These are phyloP conservation scores for Papiliotrema flavescens DNA, from an alignment of 1,284 basidiomycete species.

Conservation along the genomic window DNA sequence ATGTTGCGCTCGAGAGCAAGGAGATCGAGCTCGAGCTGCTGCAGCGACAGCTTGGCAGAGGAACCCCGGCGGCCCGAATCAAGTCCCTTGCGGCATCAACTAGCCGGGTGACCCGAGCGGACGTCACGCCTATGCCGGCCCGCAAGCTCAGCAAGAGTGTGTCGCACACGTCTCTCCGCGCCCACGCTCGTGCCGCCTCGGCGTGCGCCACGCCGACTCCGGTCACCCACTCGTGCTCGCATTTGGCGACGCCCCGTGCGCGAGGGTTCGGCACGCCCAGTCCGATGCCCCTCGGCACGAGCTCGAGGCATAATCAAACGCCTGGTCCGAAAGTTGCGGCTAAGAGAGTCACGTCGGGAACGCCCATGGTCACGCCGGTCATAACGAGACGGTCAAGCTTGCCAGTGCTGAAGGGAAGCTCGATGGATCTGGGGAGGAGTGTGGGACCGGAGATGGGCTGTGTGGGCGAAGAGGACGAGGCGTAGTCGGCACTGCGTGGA, in stretches of 20 bases:
- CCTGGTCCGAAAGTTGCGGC: background rate
- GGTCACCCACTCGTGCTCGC: background rate
- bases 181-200: constrained; percentile 1
- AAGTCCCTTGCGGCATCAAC: constrained; percentile 7
- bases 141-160: background rate
- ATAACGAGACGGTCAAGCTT: constrained; percentile 21
- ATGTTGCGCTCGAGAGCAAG: constrained; percentile 35
- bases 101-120: background rate
- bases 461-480: constrained; percentile 10
- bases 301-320: constrained; percentile 18
- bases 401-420: constrained; percentile 17
- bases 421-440: background rate
- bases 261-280: background rate
- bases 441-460: constrained; percentile 1
- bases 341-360: background rate
- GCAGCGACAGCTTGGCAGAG: constrained; percentile 12
- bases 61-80: background rate
- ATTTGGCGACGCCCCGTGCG: background rate
- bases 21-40: constrained; percentile 25
- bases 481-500: background rate
- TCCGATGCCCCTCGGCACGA: constrained; percentile 13
- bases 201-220: constrained; percentile 1
- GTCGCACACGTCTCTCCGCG: background rate
- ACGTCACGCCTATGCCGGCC: background rate
- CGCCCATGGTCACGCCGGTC: background rate